A percentile compares a stretch with the other conserved stretches of the same genome.
Conservation (phyloP, 352 stramenopile genomes). For the Globisporangium nunn region DNA sequence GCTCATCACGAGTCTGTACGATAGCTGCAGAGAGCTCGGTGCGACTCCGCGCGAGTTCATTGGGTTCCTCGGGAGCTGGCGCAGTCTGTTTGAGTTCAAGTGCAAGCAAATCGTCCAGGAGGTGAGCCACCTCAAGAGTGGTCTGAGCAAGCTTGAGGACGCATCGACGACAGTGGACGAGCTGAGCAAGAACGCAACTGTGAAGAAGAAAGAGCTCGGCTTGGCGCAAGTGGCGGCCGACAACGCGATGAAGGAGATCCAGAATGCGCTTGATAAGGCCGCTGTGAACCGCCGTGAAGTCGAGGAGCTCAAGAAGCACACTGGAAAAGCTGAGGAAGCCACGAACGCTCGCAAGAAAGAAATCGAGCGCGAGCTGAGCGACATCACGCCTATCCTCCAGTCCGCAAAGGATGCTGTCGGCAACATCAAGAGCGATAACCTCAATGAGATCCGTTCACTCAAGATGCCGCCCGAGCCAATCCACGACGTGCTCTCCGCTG, state of each 20-base stretch:
- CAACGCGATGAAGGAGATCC: slow-evolving; percentile 94
- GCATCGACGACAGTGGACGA: slow-evolving; percentile 89
- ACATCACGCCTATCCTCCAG: slow-evolving; percentile 90
- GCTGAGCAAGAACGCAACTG: slow-evolving; percentile 75
- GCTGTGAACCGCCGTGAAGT: slow-evolving; percentile 87
- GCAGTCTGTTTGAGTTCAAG: slow-evolving; percentile 65
- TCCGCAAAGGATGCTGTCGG: slow-evolving; percentile 88
- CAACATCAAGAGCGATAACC: slow-evolving; percentile 93
- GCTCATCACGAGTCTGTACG: slow-evolving; percentile 54
- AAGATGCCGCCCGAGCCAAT: slow-evolving; percentile 95
- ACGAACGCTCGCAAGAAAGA: slow-evolving; percentile 87
- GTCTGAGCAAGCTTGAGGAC: slow-evolving; percentile 88
- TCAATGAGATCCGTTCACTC: slow-evolving; percentile 94
- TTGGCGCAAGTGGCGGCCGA: slow-evolving; percentile 87
- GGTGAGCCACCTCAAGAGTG: slow-evolving; percentile 85
- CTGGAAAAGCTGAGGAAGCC: slow-evolving; percentile 85
- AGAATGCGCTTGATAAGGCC: slow-evolving; percentile 86
- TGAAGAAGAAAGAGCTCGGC: slow-evolving; percentile 88
- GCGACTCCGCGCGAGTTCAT: slow-evolving; percentile 84
- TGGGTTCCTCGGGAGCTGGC: slow-evolving; percentile 80
- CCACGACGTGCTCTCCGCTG: slow-evolving; percentile 90
- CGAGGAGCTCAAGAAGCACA: slow-evolving; percentile 88
- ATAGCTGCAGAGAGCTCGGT: slow-evolving; percentile 55
- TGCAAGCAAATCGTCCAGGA: slow-evolving; percentile 82
- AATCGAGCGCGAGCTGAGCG: slow-evolving; percentile 90